Conservation (phyloP, 2,329 filamentous ascomycete species). For the Verticillium albo-atrum region DNA sequence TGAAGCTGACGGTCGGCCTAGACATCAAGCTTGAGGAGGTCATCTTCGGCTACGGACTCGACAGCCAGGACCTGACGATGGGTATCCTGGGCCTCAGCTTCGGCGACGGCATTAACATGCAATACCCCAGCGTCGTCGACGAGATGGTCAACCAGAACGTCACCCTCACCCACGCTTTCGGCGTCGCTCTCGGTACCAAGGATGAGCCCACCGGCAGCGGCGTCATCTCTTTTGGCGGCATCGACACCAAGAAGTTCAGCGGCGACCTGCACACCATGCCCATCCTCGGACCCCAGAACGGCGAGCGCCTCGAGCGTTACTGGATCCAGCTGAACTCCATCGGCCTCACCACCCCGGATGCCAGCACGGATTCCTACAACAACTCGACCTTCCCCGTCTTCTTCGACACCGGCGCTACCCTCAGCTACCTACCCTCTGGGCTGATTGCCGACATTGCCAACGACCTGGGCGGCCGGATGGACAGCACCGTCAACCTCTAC, state of each 20-base stretch:
- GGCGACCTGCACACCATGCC: slow-evolving; percentile 25
- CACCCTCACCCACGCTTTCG: slow-evolving; percentile 23
- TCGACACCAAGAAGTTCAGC: slow-evolving; percentile 40
- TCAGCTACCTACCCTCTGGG: slow-evolving; percentile 59
- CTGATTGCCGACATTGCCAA: slow-evolving; percentile 42
- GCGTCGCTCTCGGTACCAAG: slow-evolving; percentile 26
- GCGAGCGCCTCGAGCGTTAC: slow-evolving; percentile 28
- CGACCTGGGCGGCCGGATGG: slow-evolving; percentile 39
- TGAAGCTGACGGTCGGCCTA: not conserved
- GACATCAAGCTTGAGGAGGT: slow-evolving; percentile 18
- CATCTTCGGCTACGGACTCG: slow-evolving; percentile 23
- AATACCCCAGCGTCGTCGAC: slow-evolving; percentile 23
- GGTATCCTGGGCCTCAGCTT: slow-evolving; percentile 27
- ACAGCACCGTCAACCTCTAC: slow-evolving; percentile 35
- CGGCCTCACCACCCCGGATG: slow-evolving; percentile 24
- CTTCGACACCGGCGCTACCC: slow-evolving; percentile 63
- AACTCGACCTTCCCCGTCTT: slow-evolving; percentile 40
- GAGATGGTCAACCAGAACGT: slow-evolving; percentile 20
- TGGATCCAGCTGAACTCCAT: slow-evolving; percentile 36
- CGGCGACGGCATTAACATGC: slow-evolving; percentile 19
- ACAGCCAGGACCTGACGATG: slow-evolving; percentile 20
- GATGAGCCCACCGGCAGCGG: slow-evolving; percentile 19
- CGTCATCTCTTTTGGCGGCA: slow-evolving; percentile 36
- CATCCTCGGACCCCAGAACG: slow-evolving; percentile 20
- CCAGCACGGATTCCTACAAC: slow-evolving; percentile 13